phyloP scores from a whole-genome alignment of 805 yeast species.

The Candida nanaspora region DNA sequence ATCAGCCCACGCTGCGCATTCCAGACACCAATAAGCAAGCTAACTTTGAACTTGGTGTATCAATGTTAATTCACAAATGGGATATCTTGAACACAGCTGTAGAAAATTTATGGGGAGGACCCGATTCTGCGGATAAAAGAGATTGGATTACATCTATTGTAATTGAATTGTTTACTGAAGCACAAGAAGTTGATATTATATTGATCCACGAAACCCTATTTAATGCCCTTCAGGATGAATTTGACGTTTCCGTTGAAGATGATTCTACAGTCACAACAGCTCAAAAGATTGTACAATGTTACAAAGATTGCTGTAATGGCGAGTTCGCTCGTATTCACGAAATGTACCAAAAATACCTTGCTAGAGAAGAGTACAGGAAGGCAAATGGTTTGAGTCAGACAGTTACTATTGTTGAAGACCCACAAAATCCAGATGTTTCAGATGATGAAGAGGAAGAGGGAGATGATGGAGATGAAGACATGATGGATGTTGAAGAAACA shows the following conservation, averaged over 20 bases:
- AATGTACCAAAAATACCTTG: conserved; percentile 52
- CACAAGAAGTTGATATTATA: conserved; percentile 62
- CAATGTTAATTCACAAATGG: conserved; percentile 90
- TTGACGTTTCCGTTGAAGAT: conserved; percentile 82
- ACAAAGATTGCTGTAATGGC: conserved; percentile 51
- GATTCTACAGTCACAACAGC: conserved; percentile 79
- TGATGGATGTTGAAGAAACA: conserved; percentile 26
- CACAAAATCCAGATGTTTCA: conserved; percentile 51
- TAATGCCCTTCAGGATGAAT: conserved; percentile 92
- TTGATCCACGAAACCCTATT: conserved; percentile 79
- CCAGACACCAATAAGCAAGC: conserved; percentile 65
- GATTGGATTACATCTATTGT: conserved; percentile 90
- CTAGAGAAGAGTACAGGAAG: conserved; percentile 36
- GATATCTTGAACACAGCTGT: conserved; percentile 85
- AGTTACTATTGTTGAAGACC: conserved; percentile 51
- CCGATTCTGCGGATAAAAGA: conserved; percentile 82
- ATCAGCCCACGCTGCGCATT: conserved; percentile 15
- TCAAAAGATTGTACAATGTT: conserved; percentile 53
- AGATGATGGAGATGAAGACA: conserved; percentile 29
- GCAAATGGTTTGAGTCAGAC: conserved; percentile 20
- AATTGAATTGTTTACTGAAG: conserved; percentile 64
- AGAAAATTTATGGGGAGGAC: conserved; percentile 92
- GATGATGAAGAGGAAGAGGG: conserved; percentile 41
- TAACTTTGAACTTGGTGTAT: conserved; percentile 85
- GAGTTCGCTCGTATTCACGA: conserved; percentile 51